Percentiles rank a stretch among this genome's conserved stretches.
Evolutionary conservation across 306 rosid species (phyloP).

Genomic region (barrel medic (Medicago truncatula)): MtrunA17r5.0-ANR NC_053045.1:54007501-54008000

Average conservation of each 20-base stretch:
- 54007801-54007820: background rate
- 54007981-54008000: slow-evolving; percentile 55
- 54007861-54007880: background rate
- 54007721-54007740: slow-evolving; percentile 7
- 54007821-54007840: slow-evolving; percentile 1
- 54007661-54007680: background rate
- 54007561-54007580: no score
- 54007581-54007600: no score
- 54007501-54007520: no score
- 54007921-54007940: slow-evolving; percentile 37
- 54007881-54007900: background rate
- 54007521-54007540: no score
- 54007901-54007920: slow-evolving; percentile 25
- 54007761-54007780: background rate
- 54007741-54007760: background rate
- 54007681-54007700: background rate
- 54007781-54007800: slow-evolving; percentile 2
- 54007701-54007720: background rate
- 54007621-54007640: no score
- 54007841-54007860: background rate
- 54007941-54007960: slow-evolving; percentile 21
- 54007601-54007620: no score
- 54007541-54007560: no score
- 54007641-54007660: background rate
- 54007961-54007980: slow-evolving; percentile 44